Percentiles rank a stretch among this genome's conserved stretches.
Conservation (phyloP, 169 alveolate species). For the Cryptosporidium ryanae region DNA sequence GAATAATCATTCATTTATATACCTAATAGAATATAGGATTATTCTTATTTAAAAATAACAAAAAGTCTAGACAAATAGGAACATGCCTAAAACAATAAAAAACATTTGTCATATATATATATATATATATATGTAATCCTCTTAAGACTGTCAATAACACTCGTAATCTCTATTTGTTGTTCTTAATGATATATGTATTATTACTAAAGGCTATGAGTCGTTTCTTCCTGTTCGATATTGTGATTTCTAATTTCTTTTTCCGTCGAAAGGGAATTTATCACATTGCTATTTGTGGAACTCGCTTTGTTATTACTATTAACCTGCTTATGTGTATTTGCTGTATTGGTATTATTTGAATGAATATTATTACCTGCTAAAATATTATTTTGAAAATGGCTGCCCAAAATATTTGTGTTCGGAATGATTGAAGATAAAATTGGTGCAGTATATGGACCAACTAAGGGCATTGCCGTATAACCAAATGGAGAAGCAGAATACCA, state of each 20-base stretch:
- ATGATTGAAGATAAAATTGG: conserved; percentile 39
- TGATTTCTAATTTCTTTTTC: conserved; percentile 44
- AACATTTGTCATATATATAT: too few relatives aligned
- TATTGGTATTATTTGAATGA: conserved; percentile 13
- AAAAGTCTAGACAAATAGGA: too few relatives aligned
- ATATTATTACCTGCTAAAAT: conserved; percentile 15
- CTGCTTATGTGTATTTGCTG: conserved; percentile 44
- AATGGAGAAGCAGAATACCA: conserved; percentile 61
- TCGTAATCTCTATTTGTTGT: too few relatives aligned
- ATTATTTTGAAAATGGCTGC: conserved; percentile 47
- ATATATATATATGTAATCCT: too few relatives aligned
- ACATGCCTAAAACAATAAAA: too few relatives aligned
- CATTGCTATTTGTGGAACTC: conserved; percentile 30
- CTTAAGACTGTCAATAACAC: too few relatives aligned
- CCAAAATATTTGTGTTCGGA: conserved; percentile 61
- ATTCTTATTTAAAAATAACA: too few relatives aligned
- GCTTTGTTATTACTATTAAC: conserved; percentile 19
- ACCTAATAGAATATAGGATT: too few relatives aligned
- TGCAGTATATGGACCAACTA: conserved; percentile 48
- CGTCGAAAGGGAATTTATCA: conserved; percentile 11
- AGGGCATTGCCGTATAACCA: conserved; percentile 65
- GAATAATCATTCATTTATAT: too few relatives aligned
- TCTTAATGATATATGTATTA: too few relatives aligned
- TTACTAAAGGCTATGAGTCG: too few relatives aligned
- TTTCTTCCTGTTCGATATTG: conserved; percentile 50